These are phyloP conservation scores for Pleurostoma richardsiae DNA, from an alignment of 2,329 filamentous ascomycete genomes.

Conservation along the genomic window DNA sequence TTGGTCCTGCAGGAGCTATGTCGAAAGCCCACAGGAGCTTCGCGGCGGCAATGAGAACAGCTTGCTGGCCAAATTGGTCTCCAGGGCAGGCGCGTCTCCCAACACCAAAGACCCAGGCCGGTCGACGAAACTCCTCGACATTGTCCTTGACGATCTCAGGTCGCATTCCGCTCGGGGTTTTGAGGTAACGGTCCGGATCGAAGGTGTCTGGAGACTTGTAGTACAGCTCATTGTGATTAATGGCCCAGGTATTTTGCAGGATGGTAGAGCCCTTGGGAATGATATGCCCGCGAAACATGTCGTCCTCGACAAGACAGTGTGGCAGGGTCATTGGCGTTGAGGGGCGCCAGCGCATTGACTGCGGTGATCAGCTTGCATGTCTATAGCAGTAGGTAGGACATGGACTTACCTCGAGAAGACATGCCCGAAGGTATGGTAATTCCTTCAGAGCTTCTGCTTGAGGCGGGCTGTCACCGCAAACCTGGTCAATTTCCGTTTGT, in stretches of 20 bases:
- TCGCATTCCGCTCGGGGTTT: neutral
- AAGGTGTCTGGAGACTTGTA: neutral
- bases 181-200: conserved; percentile 1
- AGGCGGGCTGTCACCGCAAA: neutral
- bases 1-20: conserved; percentile 14
- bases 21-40: conserved; percentile 45
- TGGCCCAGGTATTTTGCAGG: conserved; percentile 1
- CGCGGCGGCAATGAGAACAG: conserved; percentile 29
- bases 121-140: conserved; percentile 5
- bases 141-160: neutral
- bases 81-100: conserved; percentile 43
- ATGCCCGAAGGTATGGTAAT: conserved; percentile 1
- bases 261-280: conserved; percentile 1
- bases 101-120: conserved; percentile 38
- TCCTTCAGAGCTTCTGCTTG: neutral
- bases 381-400: neutral
- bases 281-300: neutral
- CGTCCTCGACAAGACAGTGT: neutral
- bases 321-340: neutral
- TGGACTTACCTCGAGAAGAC: conserved; percentile 1
- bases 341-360: conserved; percentile 4
- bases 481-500: conserved; percentile 1
- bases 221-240: neutral
- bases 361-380: neutral
- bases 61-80: conserved; percentile 41